Percentiles rank a stretch among this genome's conserved stretches.
phyloP scores from a whole-genome alignment of 768 basidiomycete genomes.

The Mrakia hoshinonis region DNA sequence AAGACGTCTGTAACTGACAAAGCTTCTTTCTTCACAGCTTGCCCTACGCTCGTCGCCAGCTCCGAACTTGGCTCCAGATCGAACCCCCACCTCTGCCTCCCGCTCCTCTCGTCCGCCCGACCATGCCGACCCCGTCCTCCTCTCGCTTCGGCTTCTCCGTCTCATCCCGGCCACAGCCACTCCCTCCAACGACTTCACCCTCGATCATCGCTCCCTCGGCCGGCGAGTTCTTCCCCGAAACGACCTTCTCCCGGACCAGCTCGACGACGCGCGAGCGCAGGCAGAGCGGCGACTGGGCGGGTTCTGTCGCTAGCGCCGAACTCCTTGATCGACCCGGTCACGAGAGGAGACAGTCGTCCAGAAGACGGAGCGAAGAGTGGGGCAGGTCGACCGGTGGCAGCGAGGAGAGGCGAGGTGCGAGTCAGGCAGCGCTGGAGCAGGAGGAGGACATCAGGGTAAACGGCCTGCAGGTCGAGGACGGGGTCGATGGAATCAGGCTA shows the following conservation, averaged over 20 bases:
- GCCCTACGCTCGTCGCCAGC: background rate
- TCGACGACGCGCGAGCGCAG: background rate
- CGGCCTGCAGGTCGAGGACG: constrained; percentile 52
- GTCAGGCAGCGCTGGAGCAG: background rate
- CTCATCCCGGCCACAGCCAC: background rate
- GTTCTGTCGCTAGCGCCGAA: background rate
- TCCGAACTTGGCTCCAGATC: background rate
- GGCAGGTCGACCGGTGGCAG: background rate
- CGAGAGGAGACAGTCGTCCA: background rate
- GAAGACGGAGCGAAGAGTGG: constrained; percentile 28
- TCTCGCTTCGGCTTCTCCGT: constrained; percentile 11
- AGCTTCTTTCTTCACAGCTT: background rate
- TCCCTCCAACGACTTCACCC: background rate
- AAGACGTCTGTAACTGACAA: background rate
- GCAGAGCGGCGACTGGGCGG: constrained; percentile 18
- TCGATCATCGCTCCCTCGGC: background rate
- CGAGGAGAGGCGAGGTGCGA: background rate
- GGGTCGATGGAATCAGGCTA: constrained; percentile 72
- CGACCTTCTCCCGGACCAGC: background rate
- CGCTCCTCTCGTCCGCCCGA: background rate
- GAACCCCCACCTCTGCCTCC: background rate
- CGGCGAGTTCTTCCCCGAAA: background rate
- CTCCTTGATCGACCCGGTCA: background rate
- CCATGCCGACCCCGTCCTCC: constrained; percentile 5
- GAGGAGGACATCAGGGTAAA: background rate